Base-by-base conservation (phyloP, 169 alveolate species). In the Plasmodium knowlesi region DNA sequence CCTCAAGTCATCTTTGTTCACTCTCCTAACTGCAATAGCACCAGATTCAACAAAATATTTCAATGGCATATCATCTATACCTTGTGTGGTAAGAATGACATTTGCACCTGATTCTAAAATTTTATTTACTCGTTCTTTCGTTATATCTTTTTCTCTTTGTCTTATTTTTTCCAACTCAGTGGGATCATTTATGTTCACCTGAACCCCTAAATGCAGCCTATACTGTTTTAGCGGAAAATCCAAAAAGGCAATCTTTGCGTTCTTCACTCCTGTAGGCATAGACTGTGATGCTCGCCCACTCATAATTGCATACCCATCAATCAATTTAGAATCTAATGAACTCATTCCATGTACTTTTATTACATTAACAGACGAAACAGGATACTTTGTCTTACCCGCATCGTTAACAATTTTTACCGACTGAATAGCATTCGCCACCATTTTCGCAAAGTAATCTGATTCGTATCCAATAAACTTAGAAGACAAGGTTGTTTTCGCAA, bases 11-110 rank as follows among this genome's bases (percentile, higher is more conserved):
- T 97, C 96, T 92, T 97, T 98, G 12, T 97, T 98, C 8, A 99
- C 99, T 94, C 99, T 98, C 94, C 99, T 98, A 54, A 98, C 98
- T 10, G 99, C 99, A 82, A 99, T 96, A 12, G 98, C 99, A 10
- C 99, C 99, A 22, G 99, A 99, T 95, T 99, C 99, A 50, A 99
- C 99, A 96, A 99, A 98, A 96, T 99, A 99, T 97, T 99, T 99
- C 94, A 99, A 96, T 28, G 99, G 99, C 96, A 99, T 98, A 88
- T 99, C 99, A 95, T 99, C 99, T 73, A 99, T 99, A 34, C 99
- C 99, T 92, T 98, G 98, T 19, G 99, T 96, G 67, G 99, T 98
- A 76, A 99, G 93, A 61, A 99, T 97, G n/a, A 99, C 99, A 97
- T 99, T 99, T 28, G 99, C 99, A 22, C 99, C 99, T 50, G 99